These are phyloP conservation scores for Oryza brachyantha DNA, from an alignment of 176 grass and related monocot genomes.

Conservation along the genomic window DNA sequence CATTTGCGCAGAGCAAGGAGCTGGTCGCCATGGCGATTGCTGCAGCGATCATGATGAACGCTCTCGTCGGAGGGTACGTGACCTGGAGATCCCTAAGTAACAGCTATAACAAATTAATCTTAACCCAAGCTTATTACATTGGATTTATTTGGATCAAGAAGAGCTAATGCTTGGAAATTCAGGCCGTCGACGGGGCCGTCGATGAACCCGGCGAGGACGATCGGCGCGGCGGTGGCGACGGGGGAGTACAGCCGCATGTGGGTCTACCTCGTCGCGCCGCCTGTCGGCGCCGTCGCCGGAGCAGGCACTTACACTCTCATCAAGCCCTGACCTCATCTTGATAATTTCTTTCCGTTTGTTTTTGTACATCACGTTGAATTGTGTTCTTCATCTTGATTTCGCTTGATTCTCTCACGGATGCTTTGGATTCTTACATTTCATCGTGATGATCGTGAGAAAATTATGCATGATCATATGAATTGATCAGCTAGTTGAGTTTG, in stretches of 20 bases:
- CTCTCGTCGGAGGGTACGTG: constrained; percentile 40
- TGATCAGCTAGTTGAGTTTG: background rate
- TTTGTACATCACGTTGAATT: too few relatives aligned
- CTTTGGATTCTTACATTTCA: too few relatives aligned
- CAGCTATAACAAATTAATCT: too few relatives aligned
- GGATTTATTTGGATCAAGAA: background rate
- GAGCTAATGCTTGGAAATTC: background rate
- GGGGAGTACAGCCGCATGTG: constrained; percentile 39
- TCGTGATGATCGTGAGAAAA: too few relatives aligned
- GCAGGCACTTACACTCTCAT: constrained; percentile 33
- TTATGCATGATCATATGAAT: too few relatives aligned
- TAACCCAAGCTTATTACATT: background rate
- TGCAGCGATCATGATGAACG: constrained; percentile 40
- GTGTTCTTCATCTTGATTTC: too few relatives aligned
- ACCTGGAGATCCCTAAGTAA: too few relatives aligned
- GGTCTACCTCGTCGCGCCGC: constrained; percentile 46
- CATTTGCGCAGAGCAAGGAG: constrained; percentile 27
- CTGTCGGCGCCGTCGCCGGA: constrained; percentile 31
- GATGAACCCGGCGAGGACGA: constrained; percentile 46
- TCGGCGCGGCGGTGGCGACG: constrained; percentile 39
- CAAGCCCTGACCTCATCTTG: constrained; percentile 19
- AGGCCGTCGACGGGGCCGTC: constrained; percentile 40
- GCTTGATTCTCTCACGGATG: too few relatives aligned
- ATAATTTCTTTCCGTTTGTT: background rate
- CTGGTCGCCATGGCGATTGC: constrained; percentile 28